Percentiles rank a stretch among this genome's conserved stretches.
These are phyloP conservation scores for Macadamia integrifolia DNA, from an alignment of 164 flowering plant genomes.

Conservation along the genomic window DNA sequence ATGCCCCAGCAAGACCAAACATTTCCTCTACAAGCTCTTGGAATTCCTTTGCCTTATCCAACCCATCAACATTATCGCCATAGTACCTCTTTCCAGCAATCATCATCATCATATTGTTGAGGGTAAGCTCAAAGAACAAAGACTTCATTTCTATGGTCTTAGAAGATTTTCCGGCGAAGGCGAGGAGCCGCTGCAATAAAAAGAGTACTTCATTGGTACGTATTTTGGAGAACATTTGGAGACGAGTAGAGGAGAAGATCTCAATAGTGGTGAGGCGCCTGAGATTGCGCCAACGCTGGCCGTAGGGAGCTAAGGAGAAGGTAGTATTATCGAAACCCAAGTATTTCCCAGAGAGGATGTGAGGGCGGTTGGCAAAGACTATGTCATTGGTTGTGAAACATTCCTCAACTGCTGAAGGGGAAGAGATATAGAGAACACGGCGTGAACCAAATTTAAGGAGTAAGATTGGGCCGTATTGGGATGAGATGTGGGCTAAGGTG, in stretches of 20 bases:
- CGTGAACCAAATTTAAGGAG: constrained; percentile 30
- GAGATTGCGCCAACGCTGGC: constrained; percentile 48
- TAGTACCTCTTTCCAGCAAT: constrained; percentile 46
- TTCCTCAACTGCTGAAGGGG: constrained; percentile 42
- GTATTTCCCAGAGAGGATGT: constrained; percentile 25
- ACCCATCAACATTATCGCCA: constrained; percentile 12
- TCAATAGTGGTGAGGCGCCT: constrained; percentile 32
- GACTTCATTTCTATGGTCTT: constrained; percentile 28
- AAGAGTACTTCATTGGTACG: constrained; percentile 35
- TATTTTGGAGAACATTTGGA: constrained; percentile 20
- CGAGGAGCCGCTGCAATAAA: constrained; percentile 14
- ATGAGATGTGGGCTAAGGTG: constrained; percentile 13
- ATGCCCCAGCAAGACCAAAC: constrained; percentile 1
- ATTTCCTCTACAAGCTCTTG: constrained; percentile 20
- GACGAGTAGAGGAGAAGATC: constrained; percentile 32
- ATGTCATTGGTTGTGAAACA: constrained; percentile 44
- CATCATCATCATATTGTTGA: constrained; percentile 48
- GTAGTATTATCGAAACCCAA: constrained; percentile 31
- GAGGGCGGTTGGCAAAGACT: constrained; percentile 49
- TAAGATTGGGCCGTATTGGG: constrained; percentile 20
- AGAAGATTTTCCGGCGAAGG: not conserved
- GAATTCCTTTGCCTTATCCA: constrained; percentile 24
- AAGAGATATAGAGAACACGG: constrained; percentile 36
- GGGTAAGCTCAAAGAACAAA: constrained; percentile 25
- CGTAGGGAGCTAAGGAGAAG: constrained; percentile 36